phyloP scores from a whole-genome alignment of 495 filamentous ascomycete species.

The Barbatosphaeria neglecta region DNA sequence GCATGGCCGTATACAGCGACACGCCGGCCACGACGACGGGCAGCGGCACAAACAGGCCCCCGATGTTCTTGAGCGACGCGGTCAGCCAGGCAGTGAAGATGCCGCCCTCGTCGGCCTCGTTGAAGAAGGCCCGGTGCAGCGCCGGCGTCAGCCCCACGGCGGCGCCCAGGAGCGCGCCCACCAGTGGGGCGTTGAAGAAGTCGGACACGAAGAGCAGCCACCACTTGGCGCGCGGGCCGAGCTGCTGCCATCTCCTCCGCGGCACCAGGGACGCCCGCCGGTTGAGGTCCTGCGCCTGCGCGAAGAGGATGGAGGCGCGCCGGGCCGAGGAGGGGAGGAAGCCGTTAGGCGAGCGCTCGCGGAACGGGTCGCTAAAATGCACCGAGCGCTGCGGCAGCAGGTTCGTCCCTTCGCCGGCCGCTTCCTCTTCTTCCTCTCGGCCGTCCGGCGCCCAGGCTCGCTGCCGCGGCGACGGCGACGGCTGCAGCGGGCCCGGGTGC shows the following conservation, averaged over 20 bases:
- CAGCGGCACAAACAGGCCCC: conserved; percentile 57
- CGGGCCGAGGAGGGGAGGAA: conserved; percentile 3
- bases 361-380: conserved; percentile 19
- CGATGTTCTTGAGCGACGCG: conserved; percentile 51
- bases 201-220: conserved; percentile 33
- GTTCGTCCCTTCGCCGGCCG: conserved; percentile 7
- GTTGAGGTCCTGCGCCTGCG: conserved; percentile 7
- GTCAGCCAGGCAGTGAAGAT: conserved; percentile 65
- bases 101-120: conserved; percentile 48
- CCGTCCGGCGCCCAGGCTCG: too few species aligned
- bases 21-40: conserved; percentile 66
- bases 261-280: conserved; percentile 13
- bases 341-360: neutral
- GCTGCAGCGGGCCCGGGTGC: too few species aligned
- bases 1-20: conserved; percentile 45
- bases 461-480: too few species aligned
- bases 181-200: conserved; percentile 53
- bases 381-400: conserved; percentile 6
- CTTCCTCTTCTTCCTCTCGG: neutral
- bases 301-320: neutral
- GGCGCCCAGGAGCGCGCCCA: conserved; percentile 52
- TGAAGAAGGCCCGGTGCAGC: conserved; percentile 59
- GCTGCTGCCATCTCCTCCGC: conserved; percentile 21
- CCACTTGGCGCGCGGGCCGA: conserved; percentile 24
- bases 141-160: conserved; percentile 51